Conservation (phyloP, 352 stramenopile genomes). For the Thraustotheca clavata region DNA sequence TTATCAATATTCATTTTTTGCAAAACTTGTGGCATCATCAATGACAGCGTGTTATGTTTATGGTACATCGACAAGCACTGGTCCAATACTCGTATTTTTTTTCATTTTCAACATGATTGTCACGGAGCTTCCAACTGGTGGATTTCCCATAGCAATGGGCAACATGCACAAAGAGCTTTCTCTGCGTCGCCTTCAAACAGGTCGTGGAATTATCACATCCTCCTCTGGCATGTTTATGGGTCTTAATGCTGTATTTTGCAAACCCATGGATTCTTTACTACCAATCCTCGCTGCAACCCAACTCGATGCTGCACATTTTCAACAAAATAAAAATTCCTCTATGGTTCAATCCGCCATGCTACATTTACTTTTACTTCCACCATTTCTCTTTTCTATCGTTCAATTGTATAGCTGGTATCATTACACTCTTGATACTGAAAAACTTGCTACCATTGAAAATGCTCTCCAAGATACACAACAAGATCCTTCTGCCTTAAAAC, state of each 20-base stretch:
- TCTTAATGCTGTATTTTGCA: slow-evolving; percentile 21
- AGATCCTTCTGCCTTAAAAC: too few species aligned
- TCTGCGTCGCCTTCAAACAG: not conserved
- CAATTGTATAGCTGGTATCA: slow-evolving; percentile 11
- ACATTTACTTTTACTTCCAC: not conserved
- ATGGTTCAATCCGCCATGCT: not conserved
- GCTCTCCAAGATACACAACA: too few species aligned
- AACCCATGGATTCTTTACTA: slow-evolving; percentile 20
- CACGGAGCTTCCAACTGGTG: slow-evolving; percentile 13
- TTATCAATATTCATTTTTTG: slow-evolving; percentile 1
- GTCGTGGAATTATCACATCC: not conserved
- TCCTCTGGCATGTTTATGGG: slow-evolving; percentile 18
- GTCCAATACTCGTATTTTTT: not conserved
- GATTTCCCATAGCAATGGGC: slow-evolving; percentile 14
- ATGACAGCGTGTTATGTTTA: not conserved
- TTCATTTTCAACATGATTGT: slow-evolving; percentile 3
- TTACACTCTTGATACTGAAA: not conserved
- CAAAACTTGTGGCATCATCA: not conserved
- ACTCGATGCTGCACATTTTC: not conserved
- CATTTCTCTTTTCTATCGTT: not conserved
- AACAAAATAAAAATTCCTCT: not conserved
- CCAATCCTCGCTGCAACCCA: slow-evolving; percentile 7
- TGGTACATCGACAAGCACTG: not conserved
- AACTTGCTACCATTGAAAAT: not conserved
- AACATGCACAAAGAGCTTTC: slow-evolving; percentile 16